Conservation (phyloP, 768 basidiomycete species). For the Mycena rebaudengoi region DNA sequence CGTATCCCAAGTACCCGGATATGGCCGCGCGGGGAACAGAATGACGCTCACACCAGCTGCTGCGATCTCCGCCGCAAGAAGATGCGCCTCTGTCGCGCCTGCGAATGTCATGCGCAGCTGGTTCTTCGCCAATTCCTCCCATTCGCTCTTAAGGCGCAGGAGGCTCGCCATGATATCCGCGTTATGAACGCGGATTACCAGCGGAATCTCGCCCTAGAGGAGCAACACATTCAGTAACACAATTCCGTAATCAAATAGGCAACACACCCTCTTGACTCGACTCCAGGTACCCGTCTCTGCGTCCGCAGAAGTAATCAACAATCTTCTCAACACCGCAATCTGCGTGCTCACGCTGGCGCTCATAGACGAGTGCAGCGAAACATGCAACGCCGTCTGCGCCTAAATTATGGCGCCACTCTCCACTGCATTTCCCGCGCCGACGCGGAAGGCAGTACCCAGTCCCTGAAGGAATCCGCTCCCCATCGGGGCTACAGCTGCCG, state of each 20-base stretch:
- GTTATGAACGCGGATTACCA: conserved; percentile 73
- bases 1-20: conserved; percentile 71
- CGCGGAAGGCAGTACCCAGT: conserved; percentile 67
- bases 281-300: conserved; percentile 41
- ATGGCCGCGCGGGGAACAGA: conserved; percentile 67
- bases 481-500: conserved; percentile 67
- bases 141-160: conserved; percentile 64
- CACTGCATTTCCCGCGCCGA: conserved; percentile 66
- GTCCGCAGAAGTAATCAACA: conserved; percentile 52
- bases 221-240: conserved; percentile 40
- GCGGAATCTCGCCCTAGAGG: conserved; percentile 62
- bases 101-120: conserved; percentile 57
- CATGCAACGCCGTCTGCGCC: conserved; percentile 72
- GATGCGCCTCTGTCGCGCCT: conserved; percentile 68
- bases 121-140: conserved; percentile 47
- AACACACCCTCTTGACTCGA: conserved; percentile 46
- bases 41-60: conserved; percentile 74
- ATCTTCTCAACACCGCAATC: conserved; percentile 60
- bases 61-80: conserved; percentile 71
- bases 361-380: conserved; percentile 48
- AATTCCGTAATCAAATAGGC: conserved; percentile 7
- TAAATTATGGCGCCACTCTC: conserved; percentile 72
- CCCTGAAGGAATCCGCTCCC: conserved; percentile 68
- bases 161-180: conserved; percentile 82
- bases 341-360: conserved; percentile 67